Base-by-base conservation (phyloP, 176 grass and related monocot genomes). In the Raddia guianensis region DNA sequence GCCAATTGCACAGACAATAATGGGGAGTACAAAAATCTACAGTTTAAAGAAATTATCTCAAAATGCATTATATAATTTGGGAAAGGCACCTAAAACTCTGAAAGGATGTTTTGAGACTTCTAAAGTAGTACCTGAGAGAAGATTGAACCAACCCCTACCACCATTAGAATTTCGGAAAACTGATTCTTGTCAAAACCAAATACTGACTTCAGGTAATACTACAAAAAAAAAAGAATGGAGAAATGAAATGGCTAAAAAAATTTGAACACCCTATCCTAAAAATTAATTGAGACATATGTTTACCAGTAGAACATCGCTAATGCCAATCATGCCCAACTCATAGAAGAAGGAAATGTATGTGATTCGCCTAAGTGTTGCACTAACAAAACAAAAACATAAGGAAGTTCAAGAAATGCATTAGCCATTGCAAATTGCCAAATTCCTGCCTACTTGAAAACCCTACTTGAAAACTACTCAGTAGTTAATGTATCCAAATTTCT, bases 151-250 rank as follows among this genome's bases (percentile, higher is more conserved):
- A 92, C 66, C 33, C 91, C 91, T 65, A 97, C 91, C 64, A 97
- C 73, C 89, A 97, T 84, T 70, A 94, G 85, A 75, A 97, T 91
- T 84, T 94, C 89, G 15, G 91, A 97, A 72, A 94, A 97, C 66
- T 97, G 91, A 69, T 97, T 82, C 78, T 94, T 97, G 72, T 90
- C 83, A 86, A 94, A 97, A 56, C 91, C 87, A 86, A 94, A 97
- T 82, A 91, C 85, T 16, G 80, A 84, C 83, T 97, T 97, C 21
- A 97, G 73, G 67, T 97, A 97, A 44, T 97, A 94, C 89, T 97
- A 80, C 57, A 91, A 67, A 69, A 56, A 69, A 56, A 64, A 47
- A 47, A 68, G 73, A 27, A 15, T 15, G 46, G 43, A 3, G 18
- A 61, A 68, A 49, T 83, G 0, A 79, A 49, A 11, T n/a, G 20